Evolutionary conservation across 805 yeast species (phyloP).

Genomic region (Yamadazyma kitorensis): DNA sequence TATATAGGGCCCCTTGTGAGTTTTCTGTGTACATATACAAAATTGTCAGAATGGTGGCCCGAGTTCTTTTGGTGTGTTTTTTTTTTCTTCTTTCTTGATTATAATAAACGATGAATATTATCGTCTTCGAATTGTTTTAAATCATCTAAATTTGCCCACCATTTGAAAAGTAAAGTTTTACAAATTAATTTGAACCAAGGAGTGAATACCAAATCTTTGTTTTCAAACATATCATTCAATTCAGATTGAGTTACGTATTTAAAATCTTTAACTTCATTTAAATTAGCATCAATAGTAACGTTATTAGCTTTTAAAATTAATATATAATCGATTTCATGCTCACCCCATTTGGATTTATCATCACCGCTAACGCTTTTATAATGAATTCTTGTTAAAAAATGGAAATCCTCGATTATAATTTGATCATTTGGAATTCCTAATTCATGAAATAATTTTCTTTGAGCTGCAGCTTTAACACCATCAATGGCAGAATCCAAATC

Average conservation of each 20-base stretch:
- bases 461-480: slow-evolving; percentile 88
- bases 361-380: slow-evolving; percentile 81
- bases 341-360: slow-evolving; percentile 83
- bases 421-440: slow-evolving; percentile 71
- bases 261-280: slow-evolving; percentile 73
- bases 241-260: slow-evolving; percentile 69
- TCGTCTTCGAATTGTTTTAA: slow-evolving; percentile 49
- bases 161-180: slow-evolving; percentile 80
- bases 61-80: too few relatives aligned
- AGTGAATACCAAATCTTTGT: slow-evolving; percentile 69
- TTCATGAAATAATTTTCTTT: slow-evolving; percentile 89
- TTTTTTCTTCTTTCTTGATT: too few relatives aligned
- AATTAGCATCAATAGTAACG: slow-evolving; percentile 60
- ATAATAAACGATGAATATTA: slow-evolving; percentile 50
- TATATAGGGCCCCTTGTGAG: too few relatives aligned
- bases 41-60: too few relatives aligned
- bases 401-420: slow-evolving; percentile 64
- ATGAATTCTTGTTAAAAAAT: slow-evolving; percentile 89
- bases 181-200: slow-evolving; percentile 99
- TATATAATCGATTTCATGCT: slow-evolving; percentile 95
- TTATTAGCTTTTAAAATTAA: slow-evolving; percentile 62
- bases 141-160: slow-evolving; percentile 84
- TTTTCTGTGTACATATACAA: too few relatives aligned
- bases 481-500: slow-evolving; percentile 56
- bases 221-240: slow-evolving; percentile 73